Base-by-base conservation (phyloP, 768 basidiomycete genomes). In the Lactarius trivialis region DNA sequence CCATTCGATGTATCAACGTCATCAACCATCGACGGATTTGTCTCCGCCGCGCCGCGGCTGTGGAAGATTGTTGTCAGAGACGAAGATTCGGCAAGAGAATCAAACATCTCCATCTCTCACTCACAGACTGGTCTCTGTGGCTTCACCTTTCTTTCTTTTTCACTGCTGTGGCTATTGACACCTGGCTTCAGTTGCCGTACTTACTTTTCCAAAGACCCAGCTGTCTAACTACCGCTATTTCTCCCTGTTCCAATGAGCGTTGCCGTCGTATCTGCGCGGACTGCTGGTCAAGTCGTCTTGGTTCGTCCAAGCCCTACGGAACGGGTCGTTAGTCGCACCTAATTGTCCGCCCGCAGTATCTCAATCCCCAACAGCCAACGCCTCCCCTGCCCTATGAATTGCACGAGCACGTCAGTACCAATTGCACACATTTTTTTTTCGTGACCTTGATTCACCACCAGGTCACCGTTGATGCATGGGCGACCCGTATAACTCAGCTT, bases 381-480 rank as follows among this genome's bases (percentile, higher is more conserved):
- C 65, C 65, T 26, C 37, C 9, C 24, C 30, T 64, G 36, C 63
- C 65, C 21, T 26, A 52, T 24, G 65, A 64, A 45, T 56, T 66
- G 12, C 55, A 57, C 32, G 53, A 21, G 32, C 34, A 62, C 17
- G 24, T 63, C 21, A 24, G 26, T 39, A 24, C 14, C 30, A 28
- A 32, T n/a, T n/a, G 17, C 17, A 24, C 39, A 14, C 36, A 6
- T 34, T 48, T 58, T 43, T n/a, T 36, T 39, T 39, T 55, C 34
- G 11, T 36, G 21, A 36, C 24, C 15, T 3, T 19, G 2, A 34
- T 28, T 26, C 21, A 21, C 7, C 28, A 39, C 26, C 51, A 82
- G 79, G 72, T 82, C 60, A 68, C 76, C 6, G 71, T 73, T 4
- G 77, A 78, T 54, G 72, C 71, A 6, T 83, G 82, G 82, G 73